Base-by-base conservation (phyloP, 495 filamentous ascomycete genomes). In the Tuber microsphaerosporum region DNA sequence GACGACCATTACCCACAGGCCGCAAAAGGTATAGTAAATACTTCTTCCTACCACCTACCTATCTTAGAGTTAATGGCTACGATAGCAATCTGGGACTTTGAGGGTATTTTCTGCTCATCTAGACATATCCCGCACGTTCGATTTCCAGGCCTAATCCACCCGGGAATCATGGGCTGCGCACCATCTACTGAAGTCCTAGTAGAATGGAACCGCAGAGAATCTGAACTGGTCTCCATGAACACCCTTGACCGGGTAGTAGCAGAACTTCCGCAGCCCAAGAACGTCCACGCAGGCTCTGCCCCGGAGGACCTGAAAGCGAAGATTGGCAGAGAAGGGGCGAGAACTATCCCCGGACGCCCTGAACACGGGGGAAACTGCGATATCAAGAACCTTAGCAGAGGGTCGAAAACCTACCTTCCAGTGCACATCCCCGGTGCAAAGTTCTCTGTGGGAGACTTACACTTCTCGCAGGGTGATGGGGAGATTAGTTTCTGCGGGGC, bases 401-500 rank as follows among this genome's bases (percentile, higher is more conserved):
- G 94, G 17, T 92, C 90, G 45, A 96, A 95, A 84, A 91, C 95
- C 0, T 98, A 93, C 83, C 88, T 98, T 12, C 94, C 94, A 7
- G 90, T 98, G 2, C 90, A 92, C 77, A 92, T 97, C 43, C 86
- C 88, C 0, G 94, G 94, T 0, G 94, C 94, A 56, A 95, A 95
- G 80, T 98, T 98, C 86, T 91, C 89, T 69, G 94, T 98, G 16
- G 94, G 94, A 22, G 94, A 97, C 83, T 85, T 97, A 37, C 93
- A 97, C 83, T 97, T 97, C 85, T 92, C 89, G 0, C 90, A 97
- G 83, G 93, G 94, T 37, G 93, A 97, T 82, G 94, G 94, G 7
- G 94, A 98, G 84, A 97, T 98, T 72, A 93, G 90, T 0, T 97
- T 98, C 85, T 98, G 94, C 81, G 94, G 94, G 20, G 94, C 94